These are phyloP conservation scores for Saccharomycopsis sp. DNA, from an alignment of 805 yeast genomes.

Conservation along the genomic window DNA sequence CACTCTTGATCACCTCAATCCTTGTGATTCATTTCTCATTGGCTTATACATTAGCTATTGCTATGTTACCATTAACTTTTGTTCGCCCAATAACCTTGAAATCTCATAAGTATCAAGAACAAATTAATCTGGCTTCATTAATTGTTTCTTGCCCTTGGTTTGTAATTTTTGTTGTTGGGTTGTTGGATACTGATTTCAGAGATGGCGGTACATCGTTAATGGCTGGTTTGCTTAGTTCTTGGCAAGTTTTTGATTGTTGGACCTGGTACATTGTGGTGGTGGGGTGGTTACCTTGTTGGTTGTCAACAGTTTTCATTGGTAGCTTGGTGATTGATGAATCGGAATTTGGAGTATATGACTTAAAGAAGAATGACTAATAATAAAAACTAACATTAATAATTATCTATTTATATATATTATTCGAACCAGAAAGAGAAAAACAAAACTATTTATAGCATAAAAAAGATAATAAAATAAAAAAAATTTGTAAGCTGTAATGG, in stretches of 20 bases:
- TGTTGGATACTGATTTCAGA: constrained; percentile 19
- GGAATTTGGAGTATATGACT: constrained; percentile 13
- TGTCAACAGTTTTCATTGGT: constrained; percentile 28
- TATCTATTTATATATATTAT: neutral
- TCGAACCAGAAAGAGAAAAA: neutral
- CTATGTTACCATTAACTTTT: constrained; percentile 71
- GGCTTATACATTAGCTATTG: constrained; percentile 61
- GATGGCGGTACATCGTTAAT: constrained; percentile 30
- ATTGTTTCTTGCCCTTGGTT: constrained; percentile 29
- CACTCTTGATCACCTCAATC: constrained; percentile 64
- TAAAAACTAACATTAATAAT: too few relatives aligned
- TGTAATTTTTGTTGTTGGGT: constrained; percentile 27
- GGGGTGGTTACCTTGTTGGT: constrained; percentile 86
- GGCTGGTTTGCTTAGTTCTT: constrained; percentile 50
- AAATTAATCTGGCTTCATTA: constrained; percentile 25
- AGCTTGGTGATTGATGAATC: constrained; percentile 16
- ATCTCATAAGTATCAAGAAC: constrained; percentile 14
- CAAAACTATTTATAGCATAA: neutral
- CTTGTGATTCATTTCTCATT: constrained; percentile 81
- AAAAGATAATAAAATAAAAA: too few relatives aligned
- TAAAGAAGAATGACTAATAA: constrained; percentile 7
- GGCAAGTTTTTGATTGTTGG: constrained; percentile 71
- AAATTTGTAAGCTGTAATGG: neutral
- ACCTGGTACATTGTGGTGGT: constrained; percentile 70
- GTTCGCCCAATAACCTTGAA: constrained; percentile 27